Conservation (phyloP, 495 filamentous ascomycete species). For the Aspergillus steynii region DNA sequence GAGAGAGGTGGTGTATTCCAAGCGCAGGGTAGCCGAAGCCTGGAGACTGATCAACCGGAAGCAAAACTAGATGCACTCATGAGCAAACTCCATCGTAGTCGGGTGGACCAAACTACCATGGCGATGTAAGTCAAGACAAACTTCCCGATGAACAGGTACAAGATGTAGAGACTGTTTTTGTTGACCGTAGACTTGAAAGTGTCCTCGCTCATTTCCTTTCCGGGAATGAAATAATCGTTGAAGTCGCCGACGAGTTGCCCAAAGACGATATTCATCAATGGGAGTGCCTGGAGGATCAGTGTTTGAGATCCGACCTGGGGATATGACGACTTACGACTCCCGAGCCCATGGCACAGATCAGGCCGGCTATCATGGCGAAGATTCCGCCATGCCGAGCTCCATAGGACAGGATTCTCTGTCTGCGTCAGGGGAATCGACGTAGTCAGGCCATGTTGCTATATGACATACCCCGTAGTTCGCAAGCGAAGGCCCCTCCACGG, state of each 20-base stretch:
- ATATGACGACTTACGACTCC: slow-evolving; percentile 49
- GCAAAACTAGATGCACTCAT: slow-evolving; percentile 38
- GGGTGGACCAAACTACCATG: slow-evolving; percentile 19
- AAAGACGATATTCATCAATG: slow-evolving; percentile 51
- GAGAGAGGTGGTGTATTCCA: slow-evolving; percentile 33
- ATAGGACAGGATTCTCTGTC: slow-evolving; percentile 4
- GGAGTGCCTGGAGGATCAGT: slow-evolving; percentile 27
- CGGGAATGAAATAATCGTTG: slow-evolving; percentile 29
- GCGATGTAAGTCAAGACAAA: slow-evolving; percentile 35
- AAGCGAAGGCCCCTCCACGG: not conserved
- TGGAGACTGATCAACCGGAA: slow-evolving; percentile 51
- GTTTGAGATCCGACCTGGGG: not conserved
- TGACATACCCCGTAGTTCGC: not conserved
- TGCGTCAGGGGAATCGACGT: not conserved
- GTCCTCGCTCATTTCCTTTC: slow-evolving; percentile 21
- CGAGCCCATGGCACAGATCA: slow-evolving; percentile 62
- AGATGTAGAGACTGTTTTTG: slow-evolving; percentile 26
- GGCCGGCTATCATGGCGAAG: not conserved
- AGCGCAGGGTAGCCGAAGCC: slow-evolving; percentile 29
- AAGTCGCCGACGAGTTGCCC: slow-evolving; percentile 42
- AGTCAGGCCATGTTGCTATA: not conserved
- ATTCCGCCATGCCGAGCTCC: not conserved
- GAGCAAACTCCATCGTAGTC: not conserved
- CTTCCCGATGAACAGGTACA: slow-evolving; percentile 43
- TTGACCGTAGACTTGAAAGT: slow-evolving; percentile 31